phyloP scores from a whole-genome alignment of 1,284 basidiomycete species.

The Apiotrichum laibachii region DNA sequence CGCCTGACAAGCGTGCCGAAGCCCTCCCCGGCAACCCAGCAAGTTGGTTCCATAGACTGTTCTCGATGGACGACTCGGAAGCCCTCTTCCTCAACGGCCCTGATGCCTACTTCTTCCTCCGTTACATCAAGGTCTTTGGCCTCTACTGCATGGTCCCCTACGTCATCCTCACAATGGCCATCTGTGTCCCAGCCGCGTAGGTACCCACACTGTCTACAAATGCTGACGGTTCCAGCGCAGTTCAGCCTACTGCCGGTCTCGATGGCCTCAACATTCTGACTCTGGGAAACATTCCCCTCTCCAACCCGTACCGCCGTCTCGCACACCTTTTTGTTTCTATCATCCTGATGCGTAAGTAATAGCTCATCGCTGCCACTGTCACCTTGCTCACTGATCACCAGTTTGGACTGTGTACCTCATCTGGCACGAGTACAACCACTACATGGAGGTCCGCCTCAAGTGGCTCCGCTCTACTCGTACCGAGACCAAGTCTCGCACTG shows the following conservation, averaged over 20 bases:
- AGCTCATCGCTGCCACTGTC: slow-evolving; percentile 1
- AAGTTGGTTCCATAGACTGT: slow-evolving; percentile 41
- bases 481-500: slow-evolving; percentile 77
- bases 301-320: slow-evolving; percentile 61
- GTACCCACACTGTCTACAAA: slow-evolving; percentile 10
- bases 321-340: slow-evolving; percentile 73
- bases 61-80: slow-evolving; percentile 37
- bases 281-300: slow-evolving; percentile 69
- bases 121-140: slow-evolving; percentile 57
- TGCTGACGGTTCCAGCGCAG: slow-evolving; percentile 6
- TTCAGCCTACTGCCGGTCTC: slow-evolving; percentile 51
- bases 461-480: slow-evolving; percentile 77
- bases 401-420: slow-evolving; percentile 84
- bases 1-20: slow-evolving; percentile 33
- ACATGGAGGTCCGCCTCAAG: slow-evolving; percentile 74
- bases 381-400: slow-evolving; percentile 34
- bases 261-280: slow-evolving; percentile 71
- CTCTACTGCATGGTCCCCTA: slow-evolving; percentile 73
- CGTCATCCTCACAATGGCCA: slow-evolving; percentile 60
- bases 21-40: slow-evolving; percentile 29
- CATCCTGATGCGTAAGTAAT: slow-evolving; percentile 66
- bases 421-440: slow-evolving; percentile 73
- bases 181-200: slow-evolving; percentile 44
- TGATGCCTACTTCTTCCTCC: slow-evolving; percentile 91
- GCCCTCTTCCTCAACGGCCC: slow-evolving; percentile 68